These are phyloP conservation scores for Tuber magnatum DNA, from an alignment of 495 filamentous ascomycete genomes.

Conservation along the genomic window DNA sequence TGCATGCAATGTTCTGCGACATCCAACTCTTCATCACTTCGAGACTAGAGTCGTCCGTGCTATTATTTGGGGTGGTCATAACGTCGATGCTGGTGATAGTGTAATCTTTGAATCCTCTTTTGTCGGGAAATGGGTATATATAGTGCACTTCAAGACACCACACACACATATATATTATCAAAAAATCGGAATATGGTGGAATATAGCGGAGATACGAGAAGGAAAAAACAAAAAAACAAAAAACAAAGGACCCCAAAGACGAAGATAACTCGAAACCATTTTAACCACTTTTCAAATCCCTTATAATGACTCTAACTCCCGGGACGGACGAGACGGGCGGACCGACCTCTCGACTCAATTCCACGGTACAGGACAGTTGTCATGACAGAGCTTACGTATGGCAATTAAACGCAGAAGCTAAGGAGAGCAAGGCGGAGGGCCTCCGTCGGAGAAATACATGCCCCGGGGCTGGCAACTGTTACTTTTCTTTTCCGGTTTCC, in stretches of 20 bases:
- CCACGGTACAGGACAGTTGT: neutral
- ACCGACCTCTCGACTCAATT: neutral
- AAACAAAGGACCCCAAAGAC: neutral
- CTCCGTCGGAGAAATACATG: constrained; percentile 5
- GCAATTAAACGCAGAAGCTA: neutral
- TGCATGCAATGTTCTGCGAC: constrained; percentile 4
- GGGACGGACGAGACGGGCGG: neutral
- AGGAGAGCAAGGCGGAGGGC: neutral
- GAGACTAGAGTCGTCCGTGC: neutral
- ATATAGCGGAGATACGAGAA: neutral
- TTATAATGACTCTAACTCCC: constrained; percentile 1
- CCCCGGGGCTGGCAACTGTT: neutral
- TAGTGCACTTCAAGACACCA: constrained; percentile 2
- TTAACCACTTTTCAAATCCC: constrained; percentile 5
- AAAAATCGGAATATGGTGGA: neutral
- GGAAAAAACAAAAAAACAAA: neutral
- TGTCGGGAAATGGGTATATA: neutral
- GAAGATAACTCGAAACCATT: neutral
- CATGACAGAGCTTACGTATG: constrained; percentile 1
- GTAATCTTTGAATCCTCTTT: neutral
- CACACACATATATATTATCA: neutral
- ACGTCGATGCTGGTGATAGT: neutral
- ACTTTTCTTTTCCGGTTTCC: constrained; percentile 1
- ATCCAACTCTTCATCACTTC: constrained; percentile 6
- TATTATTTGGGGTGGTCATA: neutral